A percentile compares a stretch with the other conserved stretches of the same genome.
Conservation (phyloP, 2,329 filamentous ascomycete species). For the Bipolaris victoriae region DNA sequence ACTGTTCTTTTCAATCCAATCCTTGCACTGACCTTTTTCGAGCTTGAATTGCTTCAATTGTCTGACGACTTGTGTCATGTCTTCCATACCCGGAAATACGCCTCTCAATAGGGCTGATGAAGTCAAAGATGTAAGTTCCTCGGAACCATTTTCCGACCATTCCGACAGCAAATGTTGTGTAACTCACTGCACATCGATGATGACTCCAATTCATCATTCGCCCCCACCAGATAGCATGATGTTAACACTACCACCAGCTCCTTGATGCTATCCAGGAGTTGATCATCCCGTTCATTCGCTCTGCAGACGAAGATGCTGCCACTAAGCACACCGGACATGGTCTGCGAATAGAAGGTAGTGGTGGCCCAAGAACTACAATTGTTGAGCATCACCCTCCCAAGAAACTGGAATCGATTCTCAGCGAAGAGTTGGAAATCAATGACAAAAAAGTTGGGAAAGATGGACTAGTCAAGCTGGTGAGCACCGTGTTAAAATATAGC, state of each 20-base stretch:
- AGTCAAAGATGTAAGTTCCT: conserved; percentile 46
- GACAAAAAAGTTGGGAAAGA: conserved; percentile 51
- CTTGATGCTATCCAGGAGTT: conserved; percentile 65
- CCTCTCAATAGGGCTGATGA: conserved; percentile 45
- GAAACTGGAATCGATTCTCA: conserved; percentile 50
- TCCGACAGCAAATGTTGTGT: conserved; percentile 11
- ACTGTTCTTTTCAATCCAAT: neutral
- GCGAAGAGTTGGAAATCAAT: conserved; percentile 44
- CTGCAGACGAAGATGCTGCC: conserved; percentile 69
- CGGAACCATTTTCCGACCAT: conserved; percentile 11
- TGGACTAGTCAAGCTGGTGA: conserved; percentile 59
- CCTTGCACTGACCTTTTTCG: neutral
- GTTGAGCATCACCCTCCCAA: conserved; percentile 54
- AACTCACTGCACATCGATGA: neutral
- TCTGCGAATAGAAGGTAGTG: conserved; percentile 65
- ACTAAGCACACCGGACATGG: conserved; percentile 62
- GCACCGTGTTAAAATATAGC: conserved; percentile 77
- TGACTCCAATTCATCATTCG: neutral
- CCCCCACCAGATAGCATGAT: neutral
- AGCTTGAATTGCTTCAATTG: neutral
- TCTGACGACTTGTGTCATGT: neutral
- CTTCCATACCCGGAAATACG: conserved; percentile 15
- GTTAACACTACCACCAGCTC: conserved; percentile 16
- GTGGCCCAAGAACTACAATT: conserved; percentile 56
- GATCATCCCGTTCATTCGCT: conserved; percentile 72